Evolutionary conservation across 148 eudicot species (phyloP).

Genomic region (Persicaria tinctoria): DNA sequence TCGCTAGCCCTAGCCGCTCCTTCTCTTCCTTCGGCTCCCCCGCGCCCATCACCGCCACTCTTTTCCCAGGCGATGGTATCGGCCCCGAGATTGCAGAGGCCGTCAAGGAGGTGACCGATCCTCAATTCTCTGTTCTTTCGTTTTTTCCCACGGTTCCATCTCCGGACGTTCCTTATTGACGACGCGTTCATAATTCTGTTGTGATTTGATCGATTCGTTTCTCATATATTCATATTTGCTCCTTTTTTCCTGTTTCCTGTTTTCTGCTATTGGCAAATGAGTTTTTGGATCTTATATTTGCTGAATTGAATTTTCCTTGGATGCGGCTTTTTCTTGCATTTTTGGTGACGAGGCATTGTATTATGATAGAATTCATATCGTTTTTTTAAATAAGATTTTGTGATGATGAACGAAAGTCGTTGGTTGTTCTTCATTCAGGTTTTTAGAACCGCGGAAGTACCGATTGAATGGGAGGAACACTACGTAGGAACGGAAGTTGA

Average conservation of each 20-base stretch:
- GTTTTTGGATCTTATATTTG: too few relatives aligned
- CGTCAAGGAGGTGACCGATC: slow-evolving; percentile 61
- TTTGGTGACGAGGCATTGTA: neutral
- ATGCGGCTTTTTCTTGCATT: too few relatives aligned
- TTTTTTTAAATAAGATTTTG: neutral
- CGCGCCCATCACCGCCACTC: slow-evolving; percentile 67
- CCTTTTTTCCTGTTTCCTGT: neutral
- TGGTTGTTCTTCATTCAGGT: slow-evolving; percentile 31
- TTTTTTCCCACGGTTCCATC: neutral
- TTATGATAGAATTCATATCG: neutral
- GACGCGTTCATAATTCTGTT: neutral
- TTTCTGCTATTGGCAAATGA: too few relatives aligned
- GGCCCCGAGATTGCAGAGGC: slow-evolving; percentile 97
- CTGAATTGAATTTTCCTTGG: too few relatives aligned
- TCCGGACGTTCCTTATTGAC: neutral
- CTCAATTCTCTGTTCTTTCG: neutral
- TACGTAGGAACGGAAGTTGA: slow-evolving; percentile 75
- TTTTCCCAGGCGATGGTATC: slow-evolving; percentile 95
- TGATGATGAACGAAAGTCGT: neutral
- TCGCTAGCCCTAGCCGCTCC: slow-evolving; percentile 17
- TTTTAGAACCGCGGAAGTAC: slow-evolving; percentile 67
- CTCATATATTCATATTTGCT: neutral
- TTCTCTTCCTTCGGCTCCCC: slow-evolving; percentile 34
- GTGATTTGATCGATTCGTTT: neutral
- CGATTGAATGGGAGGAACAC: slow-evolving; percentile 98